Evolutionary conservation across 257 asterid genomes (phyloP).

Genomic region (Petrea volubilis): DNA sequence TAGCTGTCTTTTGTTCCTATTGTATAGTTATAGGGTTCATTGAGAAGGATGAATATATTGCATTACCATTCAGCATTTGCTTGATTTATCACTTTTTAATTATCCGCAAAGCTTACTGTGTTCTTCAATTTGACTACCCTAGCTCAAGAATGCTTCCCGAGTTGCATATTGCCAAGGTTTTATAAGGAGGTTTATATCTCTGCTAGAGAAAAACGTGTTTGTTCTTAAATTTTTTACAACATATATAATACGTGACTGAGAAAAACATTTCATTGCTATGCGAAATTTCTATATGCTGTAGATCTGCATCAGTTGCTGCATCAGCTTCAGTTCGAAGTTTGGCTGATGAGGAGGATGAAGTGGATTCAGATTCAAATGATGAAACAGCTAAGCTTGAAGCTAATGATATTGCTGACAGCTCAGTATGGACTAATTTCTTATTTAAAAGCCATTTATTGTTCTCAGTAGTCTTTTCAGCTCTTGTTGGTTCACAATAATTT

Average conservation of each 20-base stretch:
- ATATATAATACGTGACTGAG: conserved; percentile 1
- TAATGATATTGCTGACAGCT: conserved; percentile 64
- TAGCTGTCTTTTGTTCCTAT: not conserved
- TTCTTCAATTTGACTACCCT: not conserved
- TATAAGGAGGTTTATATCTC: not conserved
- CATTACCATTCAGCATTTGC: not conserved
- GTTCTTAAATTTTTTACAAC: not conserved
- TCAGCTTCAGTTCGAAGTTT: conserved; percentile 68
- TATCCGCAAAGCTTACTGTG: not conserved
- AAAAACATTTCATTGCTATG: not conserved
- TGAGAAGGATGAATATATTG: conserved; percentile 12
- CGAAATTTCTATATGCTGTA: conserved; percentile 34
- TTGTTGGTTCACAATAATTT: not conserved
- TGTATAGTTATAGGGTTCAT: not conserved
- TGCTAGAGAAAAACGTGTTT: not conserved
- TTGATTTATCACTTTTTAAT: not conserved
- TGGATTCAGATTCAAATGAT: conserved; percentile 80
- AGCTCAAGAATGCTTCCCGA: not conserved
- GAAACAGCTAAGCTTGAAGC: conserved; percentile 56
- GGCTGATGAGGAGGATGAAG: conserved; percentile 77
- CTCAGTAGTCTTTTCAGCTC: not conserved
- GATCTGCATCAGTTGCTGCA: conserved; percentile 83
- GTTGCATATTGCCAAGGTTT: not conserved
- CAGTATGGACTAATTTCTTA: conserved; percentile 50
- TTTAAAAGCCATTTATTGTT: conserved; percentile 22